Base-by-base conservation (phyloP, 2,329 filamentous ascomycete genomes). In the Penicillium psychrosexuale region DNA sequence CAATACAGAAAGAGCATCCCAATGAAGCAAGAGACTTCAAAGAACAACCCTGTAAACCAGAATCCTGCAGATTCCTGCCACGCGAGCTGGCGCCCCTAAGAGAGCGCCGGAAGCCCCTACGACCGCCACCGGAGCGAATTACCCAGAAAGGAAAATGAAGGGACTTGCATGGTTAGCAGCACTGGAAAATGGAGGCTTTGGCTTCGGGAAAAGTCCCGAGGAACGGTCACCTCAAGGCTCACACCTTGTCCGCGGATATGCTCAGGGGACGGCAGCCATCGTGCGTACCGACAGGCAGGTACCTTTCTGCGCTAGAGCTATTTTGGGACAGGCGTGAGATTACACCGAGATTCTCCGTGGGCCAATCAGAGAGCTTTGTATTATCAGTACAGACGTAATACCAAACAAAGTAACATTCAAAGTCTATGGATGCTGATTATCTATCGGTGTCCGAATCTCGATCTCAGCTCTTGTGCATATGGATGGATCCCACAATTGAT, bases 291-390 rank as follows among this genome's bases (percentile, higher is more conserved):
- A 51, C 53, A 54, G 53, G 36, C 61, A 46, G 62, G 59, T 61
- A 63, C 57, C 54, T 60, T 40, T 47, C 3, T 3, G 19, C 53
- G 47, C 57, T 56, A 62, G 42, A 9, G 9, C 47, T 24, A 9
- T 3, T 24, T 38, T 34, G 0, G 48, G 15, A 1, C 15, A 62
- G 55, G 55, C 11, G 42, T 37, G 1, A 22, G 45, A 52, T 54
- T 38, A 31, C 55, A 63, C 61, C 63, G 63, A 64, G 61, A 64
- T 61, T 54, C 55, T 57, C 63, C 63, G 63, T 60, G 2, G 5
- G 4, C 61, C 61, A 64, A 61, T 64, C 19, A 61, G n/a, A 39
- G 12, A 12, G 0, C 2, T 8, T 7, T 34, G 24, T 24, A 22
- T 11, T n/a, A n/a, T 15, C 11, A 15, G 15, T 30, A 30, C n/a